phyloP scores from a whole-genome alignment of 78 protist genomes.

The Guillardia theta region DNA sequence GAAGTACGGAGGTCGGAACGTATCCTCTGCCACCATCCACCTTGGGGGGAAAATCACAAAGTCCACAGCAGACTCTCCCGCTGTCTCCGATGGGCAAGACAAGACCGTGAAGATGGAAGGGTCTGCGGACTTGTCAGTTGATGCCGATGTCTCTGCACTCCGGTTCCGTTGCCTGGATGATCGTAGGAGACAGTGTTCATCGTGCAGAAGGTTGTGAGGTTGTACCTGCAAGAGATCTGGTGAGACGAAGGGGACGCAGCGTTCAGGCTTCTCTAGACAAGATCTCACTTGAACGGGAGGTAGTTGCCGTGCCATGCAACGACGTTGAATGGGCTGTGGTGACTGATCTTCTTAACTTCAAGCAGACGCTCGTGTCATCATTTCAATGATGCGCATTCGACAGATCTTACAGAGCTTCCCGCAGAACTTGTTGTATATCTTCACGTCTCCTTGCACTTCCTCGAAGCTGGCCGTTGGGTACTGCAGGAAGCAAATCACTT shows the following conservation, averaged over 20 bases:
- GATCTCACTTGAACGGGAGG: slow-evolving; percentile 74
- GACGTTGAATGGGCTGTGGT: slow-evolving; percentile 82
- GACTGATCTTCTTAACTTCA: too few relatives aligned
- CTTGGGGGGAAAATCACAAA: slow-evolving; percentile 92
- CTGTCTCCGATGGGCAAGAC: slow-evolving; percentile 77
- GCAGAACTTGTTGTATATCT: not conserved
- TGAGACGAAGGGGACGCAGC: not conserved
- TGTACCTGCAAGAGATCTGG: slow-evolving; percentile 57
- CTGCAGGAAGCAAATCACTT: not conserved
- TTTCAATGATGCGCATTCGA: too few relatives aligned
- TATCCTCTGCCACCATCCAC: slow-evolving; percentile 86
- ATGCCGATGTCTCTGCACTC: too few relatives aligned
- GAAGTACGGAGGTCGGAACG: slow-evolving; percentile 94
- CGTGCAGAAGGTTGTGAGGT: slow-evolving; percentile 76
- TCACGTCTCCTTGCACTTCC: not conserved
- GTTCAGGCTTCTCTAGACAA: not conserved
- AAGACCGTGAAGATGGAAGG: slow-evolving; percentile 93
- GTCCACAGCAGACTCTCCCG: slow-evolving; percentile 80
- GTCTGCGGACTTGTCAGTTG: too few relatives aligned
- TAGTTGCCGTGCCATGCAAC: slow-evolving; percentile 97
- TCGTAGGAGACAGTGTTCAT: slow-evolving; percentile 89
- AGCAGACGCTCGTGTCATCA: too few relatives aligned
- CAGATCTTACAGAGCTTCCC: not conserved
- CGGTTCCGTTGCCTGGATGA: too few relatives aligned
- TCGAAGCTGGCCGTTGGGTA: not conserved